phyloP scores from a whole-genome alignment of 345 rosid species.

The Citrus maxima region DNA sequence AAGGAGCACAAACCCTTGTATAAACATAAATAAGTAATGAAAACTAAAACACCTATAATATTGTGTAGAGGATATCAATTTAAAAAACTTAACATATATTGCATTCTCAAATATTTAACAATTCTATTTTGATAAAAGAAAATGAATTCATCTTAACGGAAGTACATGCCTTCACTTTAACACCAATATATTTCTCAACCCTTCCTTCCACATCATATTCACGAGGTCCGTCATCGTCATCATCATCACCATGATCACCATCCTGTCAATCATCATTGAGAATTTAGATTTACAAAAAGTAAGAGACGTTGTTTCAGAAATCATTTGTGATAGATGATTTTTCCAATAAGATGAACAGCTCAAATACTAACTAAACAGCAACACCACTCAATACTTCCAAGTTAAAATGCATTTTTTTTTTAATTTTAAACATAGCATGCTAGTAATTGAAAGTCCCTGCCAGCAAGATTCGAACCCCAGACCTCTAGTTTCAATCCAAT shows the following conservation, averaged over 20 bases:
- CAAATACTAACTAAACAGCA: not conserved
- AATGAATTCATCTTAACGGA: slow-evolving; percentile 3
- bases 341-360: not conserved
- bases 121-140: not conserved
- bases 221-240: slow-evolving; percentile 75
- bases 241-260: slow-evolving; percentile 58
- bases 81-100: too few species aligned
- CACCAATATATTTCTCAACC: slow-evolving; percentile 90
- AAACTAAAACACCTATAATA: not conserved
- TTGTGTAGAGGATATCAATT: not conserved
- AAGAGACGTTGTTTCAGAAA: not conserved
- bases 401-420: too few species aligned
- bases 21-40: not conserved
- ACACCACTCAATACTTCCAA: not conserved
- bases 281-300: not conserved
- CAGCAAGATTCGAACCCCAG: too few species aligned
- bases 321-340: not conserved
- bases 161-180: slow-evolving; percentile 82
- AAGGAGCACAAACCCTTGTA: not conserved
- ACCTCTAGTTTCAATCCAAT: too few species aligned
- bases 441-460: too few species aligned
- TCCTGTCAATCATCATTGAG: slow-evolving; percentile 41
- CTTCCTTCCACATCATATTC: slow-evolving; percentile 73
- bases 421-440: too few species aligned
- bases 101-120: not conserved